Evolutionary conservation across 2,329 filamentous ascomycete species (phyloP).

Genomic region (Neurospora sp.): DNA sequence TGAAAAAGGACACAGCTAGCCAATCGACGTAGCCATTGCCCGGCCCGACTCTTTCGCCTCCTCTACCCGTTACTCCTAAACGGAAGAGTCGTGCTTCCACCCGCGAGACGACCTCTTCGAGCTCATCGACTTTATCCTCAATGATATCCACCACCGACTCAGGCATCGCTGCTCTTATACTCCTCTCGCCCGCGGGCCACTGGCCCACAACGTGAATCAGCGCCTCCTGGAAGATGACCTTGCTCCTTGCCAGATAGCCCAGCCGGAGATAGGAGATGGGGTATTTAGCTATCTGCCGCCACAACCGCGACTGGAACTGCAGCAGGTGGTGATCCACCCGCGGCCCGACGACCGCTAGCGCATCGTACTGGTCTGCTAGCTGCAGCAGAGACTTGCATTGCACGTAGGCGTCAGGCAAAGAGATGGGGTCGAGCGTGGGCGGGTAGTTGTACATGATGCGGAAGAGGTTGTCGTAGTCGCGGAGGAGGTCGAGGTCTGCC

Average conservation of each 20-base stretch:
- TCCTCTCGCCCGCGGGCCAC: constrained; percentile 74
- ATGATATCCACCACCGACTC: constrained; percentile 76
- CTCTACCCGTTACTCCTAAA: constrained; percentile 64
- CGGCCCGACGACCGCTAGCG: constrained; percentile 75
- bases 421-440: constrained; percentile 70
- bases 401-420: constrained; percentile 85
- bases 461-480: constrained; percentile 93
- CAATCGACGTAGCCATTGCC: constrained; percentile 76
- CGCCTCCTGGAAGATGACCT: constrained; percentile 77
- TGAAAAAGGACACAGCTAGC: constrained; percentile 77
- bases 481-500: constrained; percentile 64
- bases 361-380: constrained; percentile 91
- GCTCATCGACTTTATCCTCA: constrained; percentile 88
- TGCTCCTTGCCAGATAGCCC: constrained; percentile 74
- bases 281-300: constrained; percentile 96
- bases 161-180: constrained; percentile 64
- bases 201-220: constrained; percentile 90
- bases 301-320: constrained; percentile 81
- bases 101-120: constrained; percentile 70
- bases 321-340: constrained; percentile 89
- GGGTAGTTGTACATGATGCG: constrained; percentile 93
- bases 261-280: constrained; percentile 86
- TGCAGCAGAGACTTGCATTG: constrained; percentile 85
- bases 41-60: constrained; percentile 75
- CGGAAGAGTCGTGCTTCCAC: constrained; percentile 77